A percentile compares a stretch with the other conserved stretches of the same genome.
phyloP scores from a whole-genome alignment of 345 rosid genomes.

The Adansonia digitata region DNA sequence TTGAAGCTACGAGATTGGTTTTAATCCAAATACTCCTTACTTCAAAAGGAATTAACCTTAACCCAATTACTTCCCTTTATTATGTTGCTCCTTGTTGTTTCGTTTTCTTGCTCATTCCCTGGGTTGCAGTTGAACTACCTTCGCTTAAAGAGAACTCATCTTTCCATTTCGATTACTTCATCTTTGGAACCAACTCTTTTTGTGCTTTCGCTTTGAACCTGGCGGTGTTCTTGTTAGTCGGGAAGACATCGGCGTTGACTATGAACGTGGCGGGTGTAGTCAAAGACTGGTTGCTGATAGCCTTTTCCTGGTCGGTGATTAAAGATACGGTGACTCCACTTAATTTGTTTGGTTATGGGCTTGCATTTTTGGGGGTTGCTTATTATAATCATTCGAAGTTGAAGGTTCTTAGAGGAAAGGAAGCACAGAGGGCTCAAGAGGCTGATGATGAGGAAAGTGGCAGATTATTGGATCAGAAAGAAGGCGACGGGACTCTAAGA shows the following conservation, averaged over 20 bases:
- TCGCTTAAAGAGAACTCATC: slow-evolving; percentile 46
- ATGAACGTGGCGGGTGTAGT: slow-evolving; percentile 88
- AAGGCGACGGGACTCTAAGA: slow-evolving; percentile 20
- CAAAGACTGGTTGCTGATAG: slow-evolving; percentile 77
- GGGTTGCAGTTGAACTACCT: slow-evolving; percentile 54
- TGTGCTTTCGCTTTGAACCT: slow-evolving; percentile 75
- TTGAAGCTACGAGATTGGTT: slow-evolving; percentile 60
- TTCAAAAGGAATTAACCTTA: slow-evolving; percentile 49
- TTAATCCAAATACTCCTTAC: slow-evolving; percentile 56
- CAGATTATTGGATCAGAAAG: slow-evolving; percentile 47
- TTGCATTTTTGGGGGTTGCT: slow-evolving; percentile 67
- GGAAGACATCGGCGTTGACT: slow-evolving; percentile 78
- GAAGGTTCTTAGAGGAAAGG: slow-evolving; percentile 51
- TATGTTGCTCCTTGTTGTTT: slow-evolving; percentile 65
- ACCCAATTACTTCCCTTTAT: slow-evolving; percentile 60
- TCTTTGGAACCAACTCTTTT: slow-evolving; percentile 54
- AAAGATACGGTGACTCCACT: slow-evolving; percentile 67
- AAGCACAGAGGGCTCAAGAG: slow-evolving; percentile 41
- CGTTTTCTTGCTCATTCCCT: slow-evolving; percentile 49
- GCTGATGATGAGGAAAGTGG: slow-evolving; percentile 57
- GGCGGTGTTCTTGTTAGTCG: slow-evolving; percentile 72
- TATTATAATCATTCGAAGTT: slow-evolving; percentile 65
- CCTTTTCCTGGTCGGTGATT: slow-evolving; percentile 80
- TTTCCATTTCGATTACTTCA: slow-evolving; percentile 49
- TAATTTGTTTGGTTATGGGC: slow-evolving; percentile 64